Conservation (phyloP, 805 yeast genomes). For the Starmera quercuum region DNA sequence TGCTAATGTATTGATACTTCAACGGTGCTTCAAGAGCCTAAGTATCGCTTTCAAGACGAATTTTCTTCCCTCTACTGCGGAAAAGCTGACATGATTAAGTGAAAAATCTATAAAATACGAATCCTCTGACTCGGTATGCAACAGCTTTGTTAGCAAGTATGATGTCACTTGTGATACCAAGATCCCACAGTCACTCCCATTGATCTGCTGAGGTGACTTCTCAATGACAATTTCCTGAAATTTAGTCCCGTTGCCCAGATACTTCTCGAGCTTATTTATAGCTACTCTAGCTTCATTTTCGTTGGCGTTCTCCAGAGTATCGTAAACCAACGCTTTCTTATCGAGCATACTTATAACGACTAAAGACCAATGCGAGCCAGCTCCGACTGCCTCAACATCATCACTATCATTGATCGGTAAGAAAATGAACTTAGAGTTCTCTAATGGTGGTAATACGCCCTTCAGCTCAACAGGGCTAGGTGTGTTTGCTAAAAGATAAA, state of each 20-base stretch:
- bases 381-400: slow-evolving; percentile 48
- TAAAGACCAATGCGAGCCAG: slow-evolving; percentile 76
- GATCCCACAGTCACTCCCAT: slow-evolving; percentile 64
- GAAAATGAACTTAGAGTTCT: slow-evolving; percentile 43
- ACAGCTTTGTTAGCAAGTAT: slow-evolving; percentile 24
- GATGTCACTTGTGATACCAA: slow-evolving; percentile 29
- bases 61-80: slow-evolving; percentile 41
- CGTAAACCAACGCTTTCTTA: slow-evolving; percentile 45
- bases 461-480: slow-evolving; percentile 35
- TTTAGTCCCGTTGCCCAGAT: slow-evolving; percentile 12
- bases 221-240: slow-evolving; percentile 3
- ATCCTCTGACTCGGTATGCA: slow-evolving; percentile 18
- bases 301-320: slow-evolving; percentile 33
- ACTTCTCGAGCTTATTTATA: slow-evolving; percentile 16
- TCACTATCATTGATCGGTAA: slow-evolving; percentile 63
- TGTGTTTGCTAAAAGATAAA: slow-evolving; percentile 49
- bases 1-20: too few species aligned
- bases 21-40: slow-evolving; percentile 21
- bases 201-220: slow-evolving; percentile 49
- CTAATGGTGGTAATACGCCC: slow-evolving; percentile 39
- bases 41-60: slow-evolving; percentile 30
- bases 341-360: slow-evolving; percentile 44
- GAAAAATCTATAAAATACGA: slow-evolving; percentile 29
- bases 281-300: slow-evolving; percentile 13
- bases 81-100: slow-evolving; percentile 31